Evolutionary conservation across 2,329 filamentous ascomycete genomes (phyloP).

Genomic region (Pseudopyricularia javanii): DNA sequence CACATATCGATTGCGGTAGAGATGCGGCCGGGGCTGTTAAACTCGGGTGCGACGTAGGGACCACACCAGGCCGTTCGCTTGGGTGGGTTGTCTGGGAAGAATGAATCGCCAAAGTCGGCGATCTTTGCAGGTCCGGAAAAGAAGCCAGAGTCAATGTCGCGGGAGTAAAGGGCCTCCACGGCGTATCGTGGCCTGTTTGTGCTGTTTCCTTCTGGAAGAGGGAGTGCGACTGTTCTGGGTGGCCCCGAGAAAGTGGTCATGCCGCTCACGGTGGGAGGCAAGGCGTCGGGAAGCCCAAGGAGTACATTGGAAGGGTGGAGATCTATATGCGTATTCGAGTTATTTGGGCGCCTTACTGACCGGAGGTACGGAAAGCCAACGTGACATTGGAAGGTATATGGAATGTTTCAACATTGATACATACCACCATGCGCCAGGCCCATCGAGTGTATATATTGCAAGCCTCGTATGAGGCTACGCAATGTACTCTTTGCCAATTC

Average conservation of each 20-base stretch:
- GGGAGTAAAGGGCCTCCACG: not conserved
- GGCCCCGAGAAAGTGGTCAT: not conserved
- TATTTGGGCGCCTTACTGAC: too few species aligned
- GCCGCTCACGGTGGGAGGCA: not conserved
- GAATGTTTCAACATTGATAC: too few species aligned
- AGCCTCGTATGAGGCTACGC: slow-evolving; percentile 3
- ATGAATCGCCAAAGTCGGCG: not conserved
- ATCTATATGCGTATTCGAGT: not conserved
- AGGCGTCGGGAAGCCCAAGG: not conserved
- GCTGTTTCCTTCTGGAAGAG: too few species aligned
- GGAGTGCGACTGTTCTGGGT: not conserved
- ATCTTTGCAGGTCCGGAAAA: not conserved
- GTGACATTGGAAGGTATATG: too few species aligned
- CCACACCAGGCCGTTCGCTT: not conserved
- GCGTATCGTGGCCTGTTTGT: not conserved
- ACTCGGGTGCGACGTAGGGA: not conserved
- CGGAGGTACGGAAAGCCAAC: too few species aligned
- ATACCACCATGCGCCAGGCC: not conserved
- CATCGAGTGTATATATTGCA: not conserved
- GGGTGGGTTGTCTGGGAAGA: not conserved
- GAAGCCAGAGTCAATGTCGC: not conserved
- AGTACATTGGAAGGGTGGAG: not conserved
- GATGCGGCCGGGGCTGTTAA: not conserved
- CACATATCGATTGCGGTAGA: not conserved
- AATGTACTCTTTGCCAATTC: slow-evolving; percentile 5